Evolutionary conservation across 164 flowering plant species (phyloP).

Genomic region (Macadamia tetraphylla): DNA sequence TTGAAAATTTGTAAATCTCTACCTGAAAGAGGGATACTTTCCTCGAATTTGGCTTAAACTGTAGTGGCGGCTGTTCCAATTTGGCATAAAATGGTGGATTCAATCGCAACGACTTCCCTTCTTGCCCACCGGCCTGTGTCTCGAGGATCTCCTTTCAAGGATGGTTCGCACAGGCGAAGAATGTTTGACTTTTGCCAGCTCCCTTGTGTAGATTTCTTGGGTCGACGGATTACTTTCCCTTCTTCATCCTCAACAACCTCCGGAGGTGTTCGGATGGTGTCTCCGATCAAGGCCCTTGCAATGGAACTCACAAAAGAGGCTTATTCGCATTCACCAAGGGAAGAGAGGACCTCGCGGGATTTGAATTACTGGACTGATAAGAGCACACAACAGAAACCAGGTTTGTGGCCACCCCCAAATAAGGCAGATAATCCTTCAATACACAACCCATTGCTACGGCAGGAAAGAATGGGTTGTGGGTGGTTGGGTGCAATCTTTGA

Average conservation of each 20-base stretch:
- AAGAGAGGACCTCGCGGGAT: slow-evolving; percentile 36
- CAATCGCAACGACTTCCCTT: slow-evolving; percentile 60
- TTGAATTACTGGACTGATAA: slow-evolving; percentile 33
- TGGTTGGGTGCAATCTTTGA: slow-evolving; percentile 97
- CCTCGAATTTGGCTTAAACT: not conserved
- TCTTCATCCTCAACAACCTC: slow-evolving; percentile 7
- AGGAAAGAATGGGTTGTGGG: slow-evolving; percentile 96
- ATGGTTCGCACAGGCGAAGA: slow-evolving; percentile 23
- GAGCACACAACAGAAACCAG: slow-evolving; percentile 34
- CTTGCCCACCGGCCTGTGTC: slow-evolving; percentile 44
- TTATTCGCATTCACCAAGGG: slow-evolving; percentile 38
- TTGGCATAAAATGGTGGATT: slow-evolving; percentile 49
- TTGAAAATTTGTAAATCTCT: too few species aligned
- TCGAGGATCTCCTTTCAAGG: slow-evolving; percentile 25
- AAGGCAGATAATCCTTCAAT: slow-evolving; percentile 74
- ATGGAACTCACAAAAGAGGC: slow-evolving; percentile 73
- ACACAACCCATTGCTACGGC: slow-evolving; percentile 86
- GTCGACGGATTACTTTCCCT: slow-evolving; percentile 21
- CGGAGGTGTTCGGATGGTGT: slow-evolving; percentile 13
- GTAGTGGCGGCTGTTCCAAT: not conserved
- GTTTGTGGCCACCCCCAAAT: slow-evolving; percentile 74
- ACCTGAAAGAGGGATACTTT: too few species aligned
- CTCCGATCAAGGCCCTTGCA: slow-evolving; percentile 50
- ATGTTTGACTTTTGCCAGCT: slow-evolving; percentile 14
- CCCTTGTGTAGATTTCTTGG: slow-evolving; percentile 23